These are phyloP conservation scores for Pulveroboletus sp. DNA, from an alignment of 1,284 basidiomycete genomes.

Conservation along the genomic window DNA sequence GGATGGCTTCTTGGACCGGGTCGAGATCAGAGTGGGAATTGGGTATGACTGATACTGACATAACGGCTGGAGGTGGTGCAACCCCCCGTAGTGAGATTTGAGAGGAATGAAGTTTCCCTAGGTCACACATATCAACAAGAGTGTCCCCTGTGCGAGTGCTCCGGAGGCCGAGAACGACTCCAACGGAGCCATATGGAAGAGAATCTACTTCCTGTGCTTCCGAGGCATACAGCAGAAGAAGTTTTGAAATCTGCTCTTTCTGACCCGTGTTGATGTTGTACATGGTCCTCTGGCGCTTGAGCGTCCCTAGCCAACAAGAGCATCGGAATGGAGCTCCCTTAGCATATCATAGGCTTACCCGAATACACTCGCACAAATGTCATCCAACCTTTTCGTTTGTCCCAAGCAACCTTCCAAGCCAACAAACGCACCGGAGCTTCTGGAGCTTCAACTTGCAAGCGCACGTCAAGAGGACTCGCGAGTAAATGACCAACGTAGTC, in stretches of 20 bases:
- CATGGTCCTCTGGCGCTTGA: constrained; percentile 65
- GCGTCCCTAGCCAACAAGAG: constrained; percentile 49
- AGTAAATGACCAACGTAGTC: constrained; percentile 81
- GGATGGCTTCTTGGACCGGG: constrained; percentile 74
- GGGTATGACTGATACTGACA: constrained; percentile 79
- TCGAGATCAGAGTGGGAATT: constrained; percentile 79
- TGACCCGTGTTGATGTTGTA: constrained; percentile 69
- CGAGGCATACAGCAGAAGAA: constrained; percentile 81
- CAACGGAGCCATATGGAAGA: constrained; percentile 81
- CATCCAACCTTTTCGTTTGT: constrained; percentile 84
- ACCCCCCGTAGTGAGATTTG: constrained; percentile 62
- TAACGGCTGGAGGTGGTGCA: constrained; percentile 71
- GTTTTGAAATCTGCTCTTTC: constrained; percentile 73
- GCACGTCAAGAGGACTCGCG: constrained; percentile 74
- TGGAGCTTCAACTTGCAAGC: constrained; percentile 43
- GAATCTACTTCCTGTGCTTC: constrained; percentile 80
- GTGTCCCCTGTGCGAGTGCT: constrained; percentile 90
- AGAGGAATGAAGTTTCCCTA: constrained; percentile 31
- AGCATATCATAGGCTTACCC: constrained; percentile 45
- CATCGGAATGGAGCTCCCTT: background rate
- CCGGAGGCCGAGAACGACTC: constrained; percentile 81
- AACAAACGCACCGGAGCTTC: constrained; percentile 62
- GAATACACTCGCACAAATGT: constrained; percentile 90
- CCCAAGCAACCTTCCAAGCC: constrained; percentile 90
- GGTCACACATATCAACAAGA: constrained; percentile 52